phyloP scores from a whole-genome alignment of 495 filamentous ascomycete genomes.

The Hyphodiscus hymeniophilus region DNA sequence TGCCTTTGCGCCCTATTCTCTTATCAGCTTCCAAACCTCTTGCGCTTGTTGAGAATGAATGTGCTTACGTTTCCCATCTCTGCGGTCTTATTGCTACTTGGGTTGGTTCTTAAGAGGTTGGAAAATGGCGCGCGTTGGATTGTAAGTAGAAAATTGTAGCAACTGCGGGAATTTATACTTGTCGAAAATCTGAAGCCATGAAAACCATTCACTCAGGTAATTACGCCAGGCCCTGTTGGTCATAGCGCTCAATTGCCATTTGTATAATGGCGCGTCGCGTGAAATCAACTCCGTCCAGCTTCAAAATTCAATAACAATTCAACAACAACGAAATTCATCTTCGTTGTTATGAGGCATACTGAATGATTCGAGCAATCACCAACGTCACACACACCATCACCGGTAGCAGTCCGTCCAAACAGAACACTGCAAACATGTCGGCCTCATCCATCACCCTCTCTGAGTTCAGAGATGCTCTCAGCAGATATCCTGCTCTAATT shows the following conservation, averaged over 20 bases:
- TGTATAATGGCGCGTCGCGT: too few species aligned
- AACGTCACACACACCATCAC: background rate
- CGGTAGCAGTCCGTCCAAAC: constrained; percentile 6
- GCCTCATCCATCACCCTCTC: constrained; percentile 6
- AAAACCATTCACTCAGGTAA: too few species aligned
- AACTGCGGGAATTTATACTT: too few species aligned
- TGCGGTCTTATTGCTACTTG: too few species aligned
- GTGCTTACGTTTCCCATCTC: constrained; percentile 37
- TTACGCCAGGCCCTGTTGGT: background rate
- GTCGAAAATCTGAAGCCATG: too few species aligned
- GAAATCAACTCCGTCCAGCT: background rate
- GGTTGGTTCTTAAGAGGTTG: too few species aligned
- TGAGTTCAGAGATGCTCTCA: constrained; percentile 20
- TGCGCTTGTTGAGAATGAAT: background rate
- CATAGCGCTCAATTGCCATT: background rate
- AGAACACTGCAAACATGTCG: constrained; percentile 9
- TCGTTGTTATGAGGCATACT: background rate
- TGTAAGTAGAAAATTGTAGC: too few species aligned
- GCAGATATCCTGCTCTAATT: constrained; percentile 17
- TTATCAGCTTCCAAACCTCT: background rate
- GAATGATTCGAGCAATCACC: constrained; percentile 5
- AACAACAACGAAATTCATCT: constrained; percentile 1
- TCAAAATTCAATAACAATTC: constrained; percentile 13
- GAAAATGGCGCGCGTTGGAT: too few species aligned
- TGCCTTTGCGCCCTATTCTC: constrained; percentile 46